Evolutionary conservation across 345 rosid genomes (phyloP), one percentile per base, ranked within the genome.

Genomic region (Rhodamnia argentea): DNA sequence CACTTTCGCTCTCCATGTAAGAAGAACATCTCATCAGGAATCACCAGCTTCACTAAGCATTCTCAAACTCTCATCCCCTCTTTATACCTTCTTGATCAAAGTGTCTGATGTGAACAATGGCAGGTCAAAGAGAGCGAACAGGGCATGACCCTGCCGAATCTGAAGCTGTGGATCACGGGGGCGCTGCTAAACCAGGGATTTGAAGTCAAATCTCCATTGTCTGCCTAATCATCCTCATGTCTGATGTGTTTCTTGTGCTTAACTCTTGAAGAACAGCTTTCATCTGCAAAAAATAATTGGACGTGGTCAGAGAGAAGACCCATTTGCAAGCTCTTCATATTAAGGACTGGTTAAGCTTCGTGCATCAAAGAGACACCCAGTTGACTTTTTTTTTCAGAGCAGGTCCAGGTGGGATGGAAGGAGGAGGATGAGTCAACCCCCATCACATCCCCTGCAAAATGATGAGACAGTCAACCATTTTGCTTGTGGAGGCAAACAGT

Each of bases 131-230:
- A 92, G 22, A 86, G 86, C 26, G 94, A 90, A 85, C 93, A 84
- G 88, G 85, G 87, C 83, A 88, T 91, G 90, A 88, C 94, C 90
- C 88, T 94, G 89, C 91, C 94, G 60, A 94, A 90, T 90, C 74
- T 95, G 90, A 94, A 92, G 94, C 91, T 92, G 16, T 91, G 96
- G 97, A 92, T 96, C 6, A 88, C 95, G 22, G 94, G 92, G 76
- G 94, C 97, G 75, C 92, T 96, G 85, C 85, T 95, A 56, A 94
- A 94, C 91, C 96, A 95, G 90, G 98, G 98, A 86, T 95, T 94
- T 83, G 94, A 96, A 87, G 90, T 89, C 52, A 29, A 29, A 3
- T 37, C 84, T 82, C 27, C 83, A 15, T 1, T 18, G 7, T 32
- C 44, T 23, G 78, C 78, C 78, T 64, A 20, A 64, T 8, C 78